These are phyloP conservation scores for Didymella segeticola DNA, from an alignment of 2,329 filamentous ascomycete genomes.

Conservation along the genomic window DNA sequence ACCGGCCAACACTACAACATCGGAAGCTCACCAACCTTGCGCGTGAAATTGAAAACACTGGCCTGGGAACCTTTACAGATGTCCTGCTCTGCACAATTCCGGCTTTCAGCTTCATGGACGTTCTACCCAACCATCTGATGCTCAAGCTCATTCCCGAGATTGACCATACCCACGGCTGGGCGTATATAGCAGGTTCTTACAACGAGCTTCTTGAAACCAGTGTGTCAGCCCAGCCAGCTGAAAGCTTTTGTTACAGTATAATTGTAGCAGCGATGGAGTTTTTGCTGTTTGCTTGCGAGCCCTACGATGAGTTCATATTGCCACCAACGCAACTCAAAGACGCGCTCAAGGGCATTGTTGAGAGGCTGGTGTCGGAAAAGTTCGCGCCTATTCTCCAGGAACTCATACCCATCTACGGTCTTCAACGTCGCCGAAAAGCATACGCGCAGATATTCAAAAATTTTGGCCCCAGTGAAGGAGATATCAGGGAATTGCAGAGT, in stretches of 20 bases:
- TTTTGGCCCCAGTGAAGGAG: no score
- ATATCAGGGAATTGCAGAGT: no score
- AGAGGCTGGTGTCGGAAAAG: background rate
- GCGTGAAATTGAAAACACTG: background rate
- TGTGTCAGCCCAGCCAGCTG: background rate
- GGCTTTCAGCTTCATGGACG: conserved; percentile 1
- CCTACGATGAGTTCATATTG: background rate
- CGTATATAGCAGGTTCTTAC: background rate
- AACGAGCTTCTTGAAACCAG: background rate
- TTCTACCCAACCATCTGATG: conserved; percentile 4
- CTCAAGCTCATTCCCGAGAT: background rate
- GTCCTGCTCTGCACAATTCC: conserved; percentile 8
- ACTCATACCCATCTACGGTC: no score
- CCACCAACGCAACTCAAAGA: background rate
- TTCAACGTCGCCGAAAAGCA: no score
- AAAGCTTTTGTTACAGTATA: background rate
- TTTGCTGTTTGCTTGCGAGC: background rate
- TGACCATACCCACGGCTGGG: background rate
- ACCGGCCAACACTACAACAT: background rate
- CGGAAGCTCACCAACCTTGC: background rate
- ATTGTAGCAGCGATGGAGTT: background rate
- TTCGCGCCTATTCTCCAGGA: background rate
- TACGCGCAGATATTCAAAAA: no score
- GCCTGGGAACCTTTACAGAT: background rate
- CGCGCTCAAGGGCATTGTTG: background rate